These are phyloP conservation scores for Scheffersomyces parashehatae DNA, from an alignment of 1,139 yeast species.

Conservation along the genomic window DNA sequence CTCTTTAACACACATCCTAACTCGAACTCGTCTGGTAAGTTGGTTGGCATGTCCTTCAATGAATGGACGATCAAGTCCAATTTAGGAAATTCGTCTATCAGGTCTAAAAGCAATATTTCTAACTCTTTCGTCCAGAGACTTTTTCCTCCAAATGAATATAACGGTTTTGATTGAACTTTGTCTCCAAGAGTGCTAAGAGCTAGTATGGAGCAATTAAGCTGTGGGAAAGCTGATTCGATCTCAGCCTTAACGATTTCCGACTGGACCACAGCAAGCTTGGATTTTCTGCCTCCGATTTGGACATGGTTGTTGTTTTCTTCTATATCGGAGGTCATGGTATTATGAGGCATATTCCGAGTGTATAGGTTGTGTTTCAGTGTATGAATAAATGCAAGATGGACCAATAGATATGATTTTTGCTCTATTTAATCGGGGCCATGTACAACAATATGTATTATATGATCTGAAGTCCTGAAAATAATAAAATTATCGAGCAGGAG, in stretches of 20 bases:
- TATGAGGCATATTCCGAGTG: constrained; percentile 12
- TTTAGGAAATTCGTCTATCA: constrained; percentile 63
- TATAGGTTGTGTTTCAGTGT: background rate
- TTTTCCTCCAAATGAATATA: constrained; percentile 94
- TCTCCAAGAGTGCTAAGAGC: constrained; percentile 90
- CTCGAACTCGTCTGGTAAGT: constrained; percentile 85
- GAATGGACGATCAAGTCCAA: constrained; percentile 92
- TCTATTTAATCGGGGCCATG: too few species aligned
- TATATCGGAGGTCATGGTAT: constrained; percentile 8
- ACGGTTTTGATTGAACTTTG: constrained; percentile 78
- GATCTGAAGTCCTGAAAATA: too few species aligned
- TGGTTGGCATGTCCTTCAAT: constrained; percentile 92
- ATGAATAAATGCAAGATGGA: too few species aligned
- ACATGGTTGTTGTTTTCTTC: constrained; percentile 29
- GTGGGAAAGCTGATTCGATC: constrained; percentile 63
- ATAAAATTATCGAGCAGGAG: too few species aligned
- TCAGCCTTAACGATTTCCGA: constrained; percentile 68
- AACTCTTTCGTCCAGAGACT: constrained; percentile 95
- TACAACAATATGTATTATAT: too few species aligned
- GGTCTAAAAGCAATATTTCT: constrained; percentile 69
- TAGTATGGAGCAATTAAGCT: constrained; percentile 61
- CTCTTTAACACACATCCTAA: constrained; percentile 85
- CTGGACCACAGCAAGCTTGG: constrained; percentile 84
- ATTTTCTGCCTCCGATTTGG: constrained; percentile 85
- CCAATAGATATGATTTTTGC: too few species aligned